phyloP scores from a whole-genome alignment of 2,329 filamentous ascomycete genomes.

The Sordariomycetes sp. region DNA sequence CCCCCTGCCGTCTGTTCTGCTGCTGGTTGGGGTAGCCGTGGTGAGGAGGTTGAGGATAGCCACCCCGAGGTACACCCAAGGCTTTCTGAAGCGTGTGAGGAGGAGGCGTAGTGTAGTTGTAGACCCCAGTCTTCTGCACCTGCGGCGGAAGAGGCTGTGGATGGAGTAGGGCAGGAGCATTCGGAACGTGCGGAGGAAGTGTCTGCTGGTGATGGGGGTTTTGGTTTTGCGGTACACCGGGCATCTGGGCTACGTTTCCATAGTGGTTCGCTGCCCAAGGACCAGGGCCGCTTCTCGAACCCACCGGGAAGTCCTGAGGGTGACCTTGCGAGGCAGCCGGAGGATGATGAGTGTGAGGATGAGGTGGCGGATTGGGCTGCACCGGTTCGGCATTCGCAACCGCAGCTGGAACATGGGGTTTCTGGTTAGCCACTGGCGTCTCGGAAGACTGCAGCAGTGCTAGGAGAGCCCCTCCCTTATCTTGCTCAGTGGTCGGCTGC shows the following conservation, averaged over 20 bases:
- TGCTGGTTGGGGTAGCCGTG: slow-evolving; percentile 5
- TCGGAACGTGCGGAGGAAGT: neutral
- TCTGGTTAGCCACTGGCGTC: slow-evolving; percentile 11
- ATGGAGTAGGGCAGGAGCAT: slow-evolving; percentile 12
- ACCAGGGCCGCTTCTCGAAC: neutral
- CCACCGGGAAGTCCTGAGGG: slow-evolving; percentile 17
- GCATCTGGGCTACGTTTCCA: slow-evolving; percentile 8
- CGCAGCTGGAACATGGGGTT: slow-evolving; percentile 40
- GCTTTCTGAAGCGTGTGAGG: slow-evolving; percentile 4
- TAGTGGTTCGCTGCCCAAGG: slow-evolving; percentile 2
- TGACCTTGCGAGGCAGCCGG: slow-evolving; percentile 17
- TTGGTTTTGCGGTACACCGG: slow-evolving; percentile 8
- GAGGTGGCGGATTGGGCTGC: slow-evolving; percentile 44
- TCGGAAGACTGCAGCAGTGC: slow-evolving; percentile 32
- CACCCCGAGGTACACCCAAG: neutral
- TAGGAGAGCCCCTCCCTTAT: slow-evolving; percentile 37
- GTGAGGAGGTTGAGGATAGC: slow-evolving; percentile 4
- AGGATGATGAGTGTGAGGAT: slow-evolving; percentile 32
- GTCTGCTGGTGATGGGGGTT: neutral
- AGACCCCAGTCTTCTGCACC: slow-evolving; percentile 29
- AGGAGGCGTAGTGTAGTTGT: slow-evolving; percentile 9
- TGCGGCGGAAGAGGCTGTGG: slow-evolving; percentile 41
- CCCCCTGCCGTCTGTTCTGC: neutral
- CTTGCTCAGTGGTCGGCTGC: slow-evolving; percentile 11
- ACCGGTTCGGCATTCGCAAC: slow-evolving; percentile 33